Base-by-base conservation (phyloP, 805 yeast species). In the Candida nonsorbophila region DNA sequence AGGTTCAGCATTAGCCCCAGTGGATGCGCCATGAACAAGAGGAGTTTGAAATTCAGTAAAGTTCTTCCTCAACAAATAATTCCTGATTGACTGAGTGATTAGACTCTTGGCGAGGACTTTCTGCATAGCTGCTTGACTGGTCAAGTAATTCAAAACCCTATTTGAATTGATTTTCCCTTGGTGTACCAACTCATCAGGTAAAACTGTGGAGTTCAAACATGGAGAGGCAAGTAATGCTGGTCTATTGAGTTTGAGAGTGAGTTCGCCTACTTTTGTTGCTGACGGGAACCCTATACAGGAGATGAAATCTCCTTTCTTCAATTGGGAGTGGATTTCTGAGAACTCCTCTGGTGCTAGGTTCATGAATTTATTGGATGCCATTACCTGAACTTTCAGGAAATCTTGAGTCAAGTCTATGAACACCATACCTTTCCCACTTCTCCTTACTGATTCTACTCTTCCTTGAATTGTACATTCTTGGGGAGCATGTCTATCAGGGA, bases 1-100 rank as follows among this genome's bases (percentile, higher is more conserved):
- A 0, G 97, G 95, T n/a, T 72, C 70, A 0, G 98, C 97, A 44
- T 79, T 77, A 4, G 99, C 98, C 2, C 98, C 98, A 11, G 86
- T 84, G 0, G 87, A 74, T 19, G 64, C 59, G 2, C 79, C 77
- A 0, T 86, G 73, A 8, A 92, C 54, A 1, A 87, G 72, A 0
- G 99, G 99, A 0, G 99, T 92, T 29, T 80, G 83, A 0, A 92
- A 94, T 51, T 87, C 96, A 3, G 84, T 37, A 41, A 87, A 92
- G 1, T 63, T 75, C 14, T 60, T 55, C 0, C 47, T 42, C 22
- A 67, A 63, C 13, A 90, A 66, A 42, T 74, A 87, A 1, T 47
- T 38, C 14, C 96, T 58, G 4, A 90, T 61, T 2, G 67, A 49
- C 7, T 63, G 60, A 2, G 79, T 62, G 1, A 87, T 58, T n/a